Evolutionary conservation across 768 basidiomycete genomes (phyloP), one percentile per base, ranked within the genome.

Genomic region (Lactarius indigo): DNA sequence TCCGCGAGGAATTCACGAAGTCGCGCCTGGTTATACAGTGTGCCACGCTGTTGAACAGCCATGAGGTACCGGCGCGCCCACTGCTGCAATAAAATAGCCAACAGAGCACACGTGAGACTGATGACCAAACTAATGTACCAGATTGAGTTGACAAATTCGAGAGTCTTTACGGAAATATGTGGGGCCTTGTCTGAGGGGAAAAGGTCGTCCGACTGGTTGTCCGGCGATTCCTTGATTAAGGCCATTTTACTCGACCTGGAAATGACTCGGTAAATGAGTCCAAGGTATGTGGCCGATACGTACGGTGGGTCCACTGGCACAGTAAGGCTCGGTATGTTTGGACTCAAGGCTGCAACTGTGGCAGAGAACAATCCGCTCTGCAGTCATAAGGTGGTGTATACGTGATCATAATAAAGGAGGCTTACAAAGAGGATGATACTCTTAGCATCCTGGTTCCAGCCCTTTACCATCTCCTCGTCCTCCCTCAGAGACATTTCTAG

Each of bases 281-380:
- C 56, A 31, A 66, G 61, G 42, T 63, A 63, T 23, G 42, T 31
- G 5, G 61, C 30, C 1, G 56, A 31, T 13, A 12, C 17, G 47
- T 66, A 56, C 30, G 62, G 61, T 18, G 61, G 6, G 58, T 26
- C 52, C 1, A 52, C n/a, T n/a, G n/a, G n/a, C n/a, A n/a, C 64
- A 9, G 30, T 39, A 17, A 66, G 66, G 33, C 1, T 35, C 28
- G 28, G 64, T 26, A 59, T 57, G 52, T 37, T 60, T 44, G 44
- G 61, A 9, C 59, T 56, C 6, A 68, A 52, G 28, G 66, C 59
- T 1, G 59, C 67, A 8, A 68, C 64, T 5, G 67, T 66, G 15
- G 67, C 67, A 18, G 67, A 68, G 31, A 68, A 68, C 42, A 68
- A 52, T 47, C 67, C 64, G 1, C 57, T 68, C 67, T 68, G 17